Base-by-base conservation (phyloP, 495 filamentous ascomycete genomes). In the Penicillium cataractarum region DNA sequence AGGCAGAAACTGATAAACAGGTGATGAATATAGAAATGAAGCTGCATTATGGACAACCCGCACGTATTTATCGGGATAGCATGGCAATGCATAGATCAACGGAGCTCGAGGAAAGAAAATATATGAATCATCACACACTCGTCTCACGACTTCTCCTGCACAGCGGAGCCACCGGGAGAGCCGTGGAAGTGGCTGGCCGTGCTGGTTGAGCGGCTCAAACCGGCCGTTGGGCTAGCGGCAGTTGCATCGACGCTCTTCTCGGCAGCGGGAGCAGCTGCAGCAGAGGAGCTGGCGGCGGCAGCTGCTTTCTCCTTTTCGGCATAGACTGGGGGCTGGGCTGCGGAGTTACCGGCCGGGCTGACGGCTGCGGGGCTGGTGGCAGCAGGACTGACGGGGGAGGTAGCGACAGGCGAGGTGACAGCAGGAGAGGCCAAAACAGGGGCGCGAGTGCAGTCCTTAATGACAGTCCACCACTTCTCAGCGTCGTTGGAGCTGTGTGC, bases 391-490 rank as follows among this genome's bases (percentile, higher is more conserved):
- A 62, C 49, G 19, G 65, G 54, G 4, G 65, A 61, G 4, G 46
- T 57, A 17, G 57, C 60, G 2, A 49, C 57, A 35, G 55, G 29
- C 26, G 61, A 49, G n/a, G 60, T 2, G 10, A 37, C 53, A 13
- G 60, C 48, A 0, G 63, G n/a, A 5, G 59, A 7, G 24, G 51
- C 44, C 44, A 54, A 60, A 31, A 63, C 29, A 0, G 73, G 61
- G n/a, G 53, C 59, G 12, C 71, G 67, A 27, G 70, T 75, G 53
- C 68, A 71, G 4, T 80, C 76, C 65, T 76, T 79, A 67, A 97
- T 89, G 54, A 89, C 80, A n/a, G 86, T 82, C 75, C 85, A 90
- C 93, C 93, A 97, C 74, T 90, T 89, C 74, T 88, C 79, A 4
- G 92, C 92, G 63, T 95, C 90, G 24, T 76, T 77, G 15, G 91